Conservation (phyloP, 495 filamentous ascomycete species). For the Xylaria curta region DNA sequence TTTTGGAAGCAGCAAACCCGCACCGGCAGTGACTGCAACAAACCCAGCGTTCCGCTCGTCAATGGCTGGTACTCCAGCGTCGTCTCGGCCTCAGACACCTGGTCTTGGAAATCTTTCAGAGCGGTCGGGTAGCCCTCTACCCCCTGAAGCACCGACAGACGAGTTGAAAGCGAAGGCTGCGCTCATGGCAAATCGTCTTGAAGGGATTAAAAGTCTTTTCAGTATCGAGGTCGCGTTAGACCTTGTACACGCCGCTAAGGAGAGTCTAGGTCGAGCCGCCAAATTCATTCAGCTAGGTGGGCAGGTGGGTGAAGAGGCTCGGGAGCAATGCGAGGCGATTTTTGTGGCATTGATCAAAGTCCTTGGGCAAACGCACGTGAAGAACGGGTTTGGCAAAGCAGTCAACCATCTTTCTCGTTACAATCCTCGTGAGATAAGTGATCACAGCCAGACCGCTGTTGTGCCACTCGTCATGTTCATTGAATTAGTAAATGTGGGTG, state of each 20-base stretch:
- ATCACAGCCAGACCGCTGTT: slow-evolving; percentile 73
- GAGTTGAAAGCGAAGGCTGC: slow-evolving; percentile 95
- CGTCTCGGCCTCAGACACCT: slow-evolving; percentile 57
- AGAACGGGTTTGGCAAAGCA: slow-evolving; percentile 88
- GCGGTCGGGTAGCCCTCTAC: slow-evolving; percentile 53
- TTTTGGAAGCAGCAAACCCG: slow-evolving; percentile 54
- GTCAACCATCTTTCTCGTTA: slow-evolving; percentile 91
- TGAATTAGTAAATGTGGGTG: slow-evolving; percentile 96
- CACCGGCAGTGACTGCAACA: slow-evolving; percentile 36
- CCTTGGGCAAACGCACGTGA: slow-evolving; percentile 85
- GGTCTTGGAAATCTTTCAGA: slow-evolving; percentile 40
- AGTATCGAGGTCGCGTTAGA: slow-evolving; percentile 93
- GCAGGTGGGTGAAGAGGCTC: slow-evolving; percentile 79
- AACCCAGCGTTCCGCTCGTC: slow-evolving; percentile 35
- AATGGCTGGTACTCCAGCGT: slow-evolving; percentile 37
- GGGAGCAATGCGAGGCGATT: slow-evolving; percentile 88
- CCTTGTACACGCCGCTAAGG: slow-evolving; percentile 89
- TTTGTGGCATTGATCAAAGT: slow-evolving; percentile 85
- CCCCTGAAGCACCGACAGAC: slow-evolving; percentile 75
- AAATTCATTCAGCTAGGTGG: slow-evolving; percentile 81
- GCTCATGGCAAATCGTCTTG: slow-evolving; percentile 91
- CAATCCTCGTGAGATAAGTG: slow-evolving; percentile 83
- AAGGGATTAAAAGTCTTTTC: slow-evolving; percentile 92
- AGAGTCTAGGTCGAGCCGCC: slow-evolving; percentile 83
- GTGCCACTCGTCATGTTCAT: slow-evolving; percentile 94